Conservation (phyloP, 2,329 filamentous ascomycete genomes). For the Cladosporium sp. region DNA sequence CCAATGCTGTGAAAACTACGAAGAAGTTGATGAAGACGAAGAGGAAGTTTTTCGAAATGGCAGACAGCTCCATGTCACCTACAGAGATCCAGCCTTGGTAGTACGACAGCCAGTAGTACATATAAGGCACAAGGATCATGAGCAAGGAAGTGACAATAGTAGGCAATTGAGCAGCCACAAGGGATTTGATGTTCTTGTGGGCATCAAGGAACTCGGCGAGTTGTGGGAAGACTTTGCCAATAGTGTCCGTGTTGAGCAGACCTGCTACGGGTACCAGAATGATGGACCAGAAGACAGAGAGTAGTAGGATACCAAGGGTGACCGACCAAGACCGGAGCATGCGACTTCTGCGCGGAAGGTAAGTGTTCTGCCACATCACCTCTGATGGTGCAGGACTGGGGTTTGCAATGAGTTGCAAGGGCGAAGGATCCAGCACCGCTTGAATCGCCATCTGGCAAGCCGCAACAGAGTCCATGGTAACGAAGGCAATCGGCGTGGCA, state of each 20-base stretch:
- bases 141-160: conserved; percentile 83
- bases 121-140: conserved; percentile 85
- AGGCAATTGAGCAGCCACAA: conserved; percentile 85
- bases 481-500: conserved; percentile 83
- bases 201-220: conserved; percentile 67
- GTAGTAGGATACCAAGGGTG: conserved; percentile 76
- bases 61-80: conserved; percentile 88
- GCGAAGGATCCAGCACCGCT: conserved; percentile 86
- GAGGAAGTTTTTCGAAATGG: conserved; percentile 97
- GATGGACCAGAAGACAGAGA: conserved; percentile 86
- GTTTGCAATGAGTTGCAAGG: conserved; percentile 81
- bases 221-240: conserved; percentile 70
- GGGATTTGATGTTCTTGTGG: conserved; percentile 70
- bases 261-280: conserved; percentile 78
- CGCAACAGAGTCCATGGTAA: conserved; percentile 95
- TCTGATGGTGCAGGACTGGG: conserved; percentile 86
- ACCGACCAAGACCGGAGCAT: conserved; percentile 80
- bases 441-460: conserved; percentile 94
- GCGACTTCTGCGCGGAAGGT: conserved; percentile 71
- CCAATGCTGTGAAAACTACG: conserved; percentile 86
- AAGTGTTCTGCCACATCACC: conserved; percentile 95
- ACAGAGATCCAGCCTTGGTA: conserved; percentile 93
- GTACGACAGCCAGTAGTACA: conserved; percentile 92
- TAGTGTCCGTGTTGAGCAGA: conserved; percentile 77
- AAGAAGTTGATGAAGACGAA: conserved; percentile 99